A percentile compares a stretch with the other conserved stretches of the same genome.
Evolutionary conservation across 192 early-diverging fungal genomes (phyloP).

Genomic region (Geranomyces michiganensis): DNA sequence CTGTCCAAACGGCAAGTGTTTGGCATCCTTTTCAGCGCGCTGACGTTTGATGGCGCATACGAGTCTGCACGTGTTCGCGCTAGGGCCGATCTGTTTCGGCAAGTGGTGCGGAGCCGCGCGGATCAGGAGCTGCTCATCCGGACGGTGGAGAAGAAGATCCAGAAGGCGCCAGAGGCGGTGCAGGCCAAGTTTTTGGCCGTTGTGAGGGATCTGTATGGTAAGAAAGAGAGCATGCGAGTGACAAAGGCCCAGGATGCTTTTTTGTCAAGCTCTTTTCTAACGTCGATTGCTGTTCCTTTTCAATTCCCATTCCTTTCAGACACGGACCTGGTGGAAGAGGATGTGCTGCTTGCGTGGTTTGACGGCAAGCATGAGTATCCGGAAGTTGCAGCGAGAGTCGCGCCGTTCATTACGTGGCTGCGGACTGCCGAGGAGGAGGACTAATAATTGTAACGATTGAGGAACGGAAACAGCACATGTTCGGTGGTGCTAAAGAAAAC

Average conservation of each 20-base stretch:
- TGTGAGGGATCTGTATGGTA: slow-evolving; percentile 71
- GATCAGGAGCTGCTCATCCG: slow-evolving; percentile 63
- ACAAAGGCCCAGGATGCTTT: neutral
- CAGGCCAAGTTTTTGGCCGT: slow-evolving; percentile 62
- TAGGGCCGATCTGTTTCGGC: slow-evolving; percentile 29
- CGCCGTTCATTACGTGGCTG: slow-evolving; percentile 80
- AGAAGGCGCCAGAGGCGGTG: slow-evolving; percentile 45
- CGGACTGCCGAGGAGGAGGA: slow-evolving; percentile 84
- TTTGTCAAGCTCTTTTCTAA: neutral
- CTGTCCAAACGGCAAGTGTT: slow-evolving; percentile 79
- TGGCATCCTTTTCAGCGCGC: slow-evolving; percentile 61
- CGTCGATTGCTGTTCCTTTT: neutral
- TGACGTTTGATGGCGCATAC: slow-evolving; percentile 56
- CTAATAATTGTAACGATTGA: no score
- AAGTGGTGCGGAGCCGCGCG: slow-evolving; percentile 52
- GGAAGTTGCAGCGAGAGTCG: slow-evolving; percentile 42
- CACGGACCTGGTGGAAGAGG: slow-evolving; percentile 78
- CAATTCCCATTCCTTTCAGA: slow-evolving; percentile 6
- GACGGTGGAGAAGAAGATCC: slow-evolving; percentile 62
- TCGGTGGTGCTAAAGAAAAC: no score
- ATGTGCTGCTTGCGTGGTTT: slow-evolving; percentile 73
- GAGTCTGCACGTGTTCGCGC: slow-evolving; percentile 37
- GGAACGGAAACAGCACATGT: no score
- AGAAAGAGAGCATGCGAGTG: neutral
- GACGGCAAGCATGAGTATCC: slow-evolving; percentile 29